Evolutionary conservation across 2,329 filamentous ascomycete genomes (phyloP), one percentile per base, ranked within the genome.

Genomic region (Botrytis fabae): DNA sequence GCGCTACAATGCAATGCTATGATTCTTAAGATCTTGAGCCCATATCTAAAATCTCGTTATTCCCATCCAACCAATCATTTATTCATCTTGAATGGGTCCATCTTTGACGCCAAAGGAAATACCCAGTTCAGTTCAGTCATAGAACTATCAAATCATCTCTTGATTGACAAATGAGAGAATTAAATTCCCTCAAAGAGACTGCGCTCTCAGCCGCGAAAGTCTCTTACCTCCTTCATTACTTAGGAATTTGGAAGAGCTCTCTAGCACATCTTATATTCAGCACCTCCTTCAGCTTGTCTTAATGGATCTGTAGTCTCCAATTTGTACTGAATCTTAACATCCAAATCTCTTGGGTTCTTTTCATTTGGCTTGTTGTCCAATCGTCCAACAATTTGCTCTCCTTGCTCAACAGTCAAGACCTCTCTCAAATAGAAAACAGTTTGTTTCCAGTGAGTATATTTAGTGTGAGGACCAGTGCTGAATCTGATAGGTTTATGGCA

Each of bases 361-460:
- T 92, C 88, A 82, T 97, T 99, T 70, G 96, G 96, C 84, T 91
- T 92, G 85, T 95, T 97, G 76, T 90, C 87, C 59, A 99, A 85
- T 46, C 87, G 85, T 80, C 93, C 93, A 74, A 85, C 84, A 74
- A 99, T 87, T 80, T 89, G 87, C 86, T 99, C 96, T 73, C 92
- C 94, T 80, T 93, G 88, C 83, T 97, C 92, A 54, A 97, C 94
- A 28, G 95, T 98, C 76, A 99, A 86, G 48, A 97, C 93, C 78
- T 99, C 95, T 80, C 93, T 90, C 76, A 99, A 87, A 85, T 99
- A 99, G 86, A 99, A 98, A 75, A 99, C 96, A 20, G 96, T 99
- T 87, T 99, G 96, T 86, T 99, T 99, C 96, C 96, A 99, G 88
- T 99, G 96, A 28, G 96, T 99, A 86, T 98, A 98, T 86, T 98